Evolutionary conservation across 1,139 yeast genomes (phyloP).

Genomic region (Williopsis jadinii): DNA sequence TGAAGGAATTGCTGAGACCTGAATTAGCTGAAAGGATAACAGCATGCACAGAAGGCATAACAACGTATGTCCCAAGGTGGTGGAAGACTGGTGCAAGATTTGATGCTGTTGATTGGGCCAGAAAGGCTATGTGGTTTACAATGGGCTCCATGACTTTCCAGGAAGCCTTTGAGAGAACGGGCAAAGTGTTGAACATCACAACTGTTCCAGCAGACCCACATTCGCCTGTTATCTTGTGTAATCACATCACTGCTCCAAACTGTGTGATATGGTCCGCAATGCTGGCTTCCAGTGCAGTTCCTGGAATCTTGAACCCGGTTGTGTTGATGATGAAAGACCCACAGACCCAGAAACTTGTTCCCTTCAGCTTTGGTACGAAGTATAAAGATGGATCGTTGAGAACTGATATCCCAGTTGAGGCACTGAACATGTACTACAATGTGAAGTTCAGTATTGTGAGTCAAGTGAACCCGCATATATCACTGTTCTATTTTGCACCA

Average conservation of each 20-base stretch:
- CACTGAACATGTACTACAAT: slow-evolving; percentile 70
- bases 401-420: slow-evolving; percentile 62
- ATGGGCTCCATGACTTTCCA: slow-evolving; percentile 65
- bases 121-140: slow-evolving; percentile 62
- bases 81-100: slow-evolving; percentile 75
- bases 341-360: slow-evolving; percentile 42
- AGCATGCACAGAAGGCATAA: slow-evolving; percentile 64
- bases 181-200: slow-evolving; percentile 62
- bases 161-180: slow-evolving; percentile 64
- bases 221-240: slow-evolving; percentile 74
- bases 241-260: slow-evolving; percentile 70
- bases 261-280: slow-evolving; percentile 80
- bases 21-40: slow-evolving; percentile 58
- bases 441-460: slow-evolving; percentile 73
- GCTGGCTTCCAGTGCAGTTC: slow-evolving; percentile 76
- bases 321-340: slow-evolving; percentile 63
- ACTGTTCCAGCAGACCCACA: slow-evolving; percentile 82
- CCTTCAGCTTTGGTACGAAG: slow-evolving; percentile 73
- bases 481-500: slow-evolving; percentile 71
- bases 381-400: slow-evolving; percentile 56
- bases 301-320: slow-evolving; percentile 78
- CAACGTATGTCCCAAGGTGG: slow-evolving; percentile 56
- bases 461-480: slow-evolving; percentile 79
- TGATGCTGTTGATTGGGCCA: slow-evolving; percentile 71
- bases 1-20: slow-evolving; percentile 49